These are phyloP conservation scores for Citrus sinensis DNA, from an alignment of 345 rosid genomes.

Conservation along the genomic window DVS_A1.0 CM039163.1:2593001-2593500, in stretches of 20 bases:
- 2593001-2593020: too few species aligned
- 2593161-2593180: too few species aligned
- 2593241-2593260: too few species aligned
- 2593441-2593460: not conserved
- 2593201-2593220: not conserved
- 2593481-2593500: not conserved
- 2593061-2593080: too few species aligned
- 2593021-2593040: too few species aligned
- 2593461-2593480: conserved; percentile 1
- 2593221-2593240: too few species aligned
- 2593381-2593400: not conserved
- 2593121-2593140: too few species aligned
- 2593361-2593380: not conserved
- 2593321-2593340: not conserved
- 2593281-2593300: not conserved
- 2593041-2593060: too few species aligned
- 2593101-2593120: too few species aligned
- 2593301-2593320: not conserved
- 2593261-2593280: too few species aligned
- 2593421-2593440: not conserved
- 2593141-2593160: too few species aligned
- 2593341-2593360: not conserved
- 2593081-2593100: too few species aligned
- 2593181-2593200: not conserved
- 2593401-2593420: conserved; percentile 9